A percentile compares a stretch with the other conserved stretches of the same genome.
Conservation (phyloP, 2,329 filamentous ascomycete genomes). For the Sporothrix variecibatus region DNA sequence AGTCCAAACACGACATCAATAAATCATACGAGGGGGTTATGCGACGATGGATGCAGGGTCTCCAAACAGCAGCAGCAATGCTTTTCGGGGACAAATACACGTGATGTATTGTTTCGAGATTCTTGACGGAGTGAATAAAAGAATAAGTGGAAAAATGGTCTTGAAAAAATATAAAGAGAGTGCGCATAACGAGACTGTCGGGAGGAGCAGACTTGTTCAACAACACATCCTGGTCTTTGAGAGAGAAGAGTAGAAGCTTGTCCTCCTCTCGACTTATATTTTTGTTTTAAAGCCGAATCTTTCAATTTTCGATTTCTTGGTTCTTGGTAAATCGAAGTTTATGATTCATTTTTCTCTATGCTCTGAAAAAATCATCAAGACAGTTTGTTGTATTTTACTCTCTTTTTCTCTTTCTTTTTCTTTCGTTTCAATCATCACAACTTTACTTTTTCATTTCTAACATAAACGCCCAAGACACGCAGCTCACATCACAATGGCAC, state of each 20-base stretch:
- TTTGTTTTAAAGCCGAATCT: no score
- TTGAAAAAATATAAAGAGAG: neutral
- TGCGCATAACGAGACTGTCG: neutral
- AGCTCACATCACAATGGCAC: neutral
- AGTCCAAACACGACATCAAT: neutral
- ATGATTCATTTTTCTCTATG: neutral
- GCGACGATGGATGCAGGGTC: neutral
- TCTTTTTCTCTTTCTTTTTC: neutral
- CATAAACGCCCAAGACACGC: neutral
- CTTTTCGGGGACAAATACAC: neutral
- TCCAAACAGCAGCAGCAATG: neutral
- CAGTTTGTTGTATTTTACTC: no score
- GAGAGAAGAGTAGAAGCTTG: neutral
- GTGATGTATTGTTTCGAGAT: neutral
- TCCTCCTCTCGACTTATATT: neutral
- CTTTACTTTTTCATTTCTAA: neutral
- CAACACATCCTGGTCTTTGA: neutral
- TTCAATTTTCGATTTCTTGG: neutral
- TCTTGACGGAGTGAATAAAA: neutral
- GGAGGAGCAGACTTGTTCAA: conserved; percentile 3
- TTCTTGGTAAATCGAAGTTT: neutral
- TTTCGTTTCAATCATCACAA: neutral
- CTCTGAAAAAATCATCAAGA: neutral
- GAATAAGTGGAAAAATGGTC: neutral
- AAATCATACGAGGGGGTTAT: conserved; percentile 7